phyloP scores from a whole-genome alignment of 2,329 filamentous ascomycete genomes.

The Trichoderma hamatum region DNA sequence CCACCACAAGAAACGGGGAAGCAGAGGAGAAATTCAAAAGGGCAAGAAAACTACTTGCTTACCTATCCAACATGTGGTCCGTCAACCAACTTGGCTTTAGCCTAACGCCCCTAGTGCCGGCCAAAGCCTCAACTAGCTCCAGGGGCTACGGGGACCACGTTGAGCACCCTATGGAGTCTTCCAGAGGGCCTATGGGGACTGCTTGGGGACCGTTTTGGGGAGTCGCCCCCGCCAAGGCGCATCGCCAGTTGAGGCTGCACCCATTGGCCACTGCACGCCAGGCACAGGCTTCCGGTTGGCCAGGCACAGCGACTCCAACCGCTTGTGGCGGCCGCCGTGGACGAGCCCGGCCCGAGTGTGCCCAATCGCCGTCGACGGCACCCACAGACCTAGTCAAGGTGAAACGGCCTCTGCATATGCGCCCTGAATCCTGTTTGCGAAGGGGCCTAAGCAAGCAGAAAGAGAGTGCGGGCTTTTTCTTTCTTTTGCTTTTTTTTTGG shows the following conservation, averaged over 20 bases:
- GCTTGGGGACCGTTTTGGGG: neutral
- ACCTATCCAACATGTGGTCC: constrained; percentile 17
- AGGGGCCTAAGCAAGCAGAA: neutral
- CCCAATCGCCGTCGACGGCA: constrained; percentile 21
- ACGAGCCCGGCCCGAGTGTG: constrained; percentile 10
- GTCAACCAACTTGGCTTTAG: constrained; percentile 14
- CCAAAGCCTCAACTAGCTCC: constrained; percentile 9
- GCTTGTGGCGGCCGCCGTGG: constrained; percentile 8
- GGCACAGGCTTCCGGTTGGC: constrained; percentile 31
- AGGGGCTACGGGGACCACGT: constrained; percentile 4
- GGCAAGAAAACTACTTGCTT: neutral
- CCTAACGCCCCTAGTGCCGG: constrained; percentile 17
- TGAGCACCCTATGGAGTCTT: neutral
- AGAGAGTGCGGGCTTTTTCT: neutral
- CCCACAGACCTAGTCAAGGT: constrained; percentile 20
- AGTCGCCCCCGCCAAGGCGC: neutral
- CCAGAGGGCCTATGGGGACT: neutral
- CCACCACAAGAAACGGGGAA: neutral
- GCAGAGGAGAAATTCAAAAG: neutral
- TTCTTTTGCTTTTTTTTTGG: no score
- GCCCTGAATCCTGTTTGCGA: constrained; percentile 6
- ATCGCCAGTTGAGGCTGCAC: constrained; percentile 17
- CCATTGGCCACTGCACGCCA: constrained; percentile 27
- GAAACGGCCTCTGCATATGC: constrained; percentile 25
- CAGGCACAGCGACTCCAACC: neutral